Percentiles rank a stretch among this genome's conserved stretches.
These are phyloP conservation scores for Metarhizium album DNA, from an alignment of 2,329 filamentous ascomycete genomes.

Conservation along the genomic window DNA sequence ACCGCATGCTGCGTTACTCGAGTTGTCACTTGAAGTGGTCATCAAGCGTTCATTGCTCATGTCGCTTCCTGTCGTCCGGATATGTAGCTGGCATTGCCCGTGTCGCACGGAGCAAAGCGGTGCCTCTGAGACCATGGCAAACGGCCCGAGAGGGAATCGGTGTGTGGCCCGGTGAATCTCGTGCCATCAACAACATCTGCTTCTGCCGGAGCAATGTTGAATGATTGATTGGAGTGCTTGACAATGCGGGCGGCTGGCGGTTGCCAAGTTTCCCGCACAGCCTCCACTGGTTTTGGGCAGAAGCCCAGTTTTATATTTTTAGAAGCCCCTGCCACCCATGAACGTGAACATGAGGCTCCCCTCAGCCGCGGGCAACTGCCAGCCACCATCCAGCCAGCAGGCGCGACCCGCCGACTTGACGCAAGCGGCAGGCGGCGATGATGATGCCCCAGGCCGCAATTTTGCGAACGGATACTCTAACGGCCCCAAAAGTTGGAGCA, in stretches of 20 bases:
- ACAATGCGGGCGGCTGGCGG: background rate
- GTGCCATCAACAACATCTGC: too few relatives aligned
- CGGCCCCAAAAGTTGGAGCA: too few relatives aligned
- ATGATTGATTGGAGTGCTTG: too few relatives aligned
- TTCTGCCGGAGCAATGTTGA: too few relatives aligned
- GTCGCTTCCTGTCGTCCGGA: background rate
- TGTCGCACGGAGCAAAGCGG: background rate
- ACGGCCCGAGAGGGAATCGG: background rate
- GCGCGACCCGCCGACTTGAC: too few relatives aligned
- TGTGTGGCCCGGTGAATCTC: too few relatives aligned
- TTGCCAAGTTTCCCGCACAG: background rate
- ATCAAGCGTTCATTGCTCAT: background rate
- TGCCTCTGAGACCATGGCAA: background rate
- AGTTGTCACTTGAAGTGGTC: background rate
- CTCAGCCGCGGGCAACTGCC: too few relatives aligned
- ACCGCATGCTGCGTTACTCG: background rate
- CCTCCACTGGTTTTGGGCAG: conserved; percentile 5
- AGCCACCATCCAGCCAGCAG: too few relatives aligned
- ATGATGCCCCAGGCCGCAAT: background rate
- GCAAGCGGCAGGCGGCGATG: too few relatives aligned
- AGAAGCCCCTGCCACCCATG: conserved; percentile 4
- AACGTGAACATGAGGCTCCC: too few relatives aligned
- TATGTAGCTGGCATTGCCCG: background rate
- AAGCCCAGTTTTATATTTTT: conserved; percentile 6
- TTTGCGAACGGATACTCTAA: background rate